phyloP scores from a whole-genome alignment of 345 rosid genomes.

The Conringia planisiliqua region DNA sequence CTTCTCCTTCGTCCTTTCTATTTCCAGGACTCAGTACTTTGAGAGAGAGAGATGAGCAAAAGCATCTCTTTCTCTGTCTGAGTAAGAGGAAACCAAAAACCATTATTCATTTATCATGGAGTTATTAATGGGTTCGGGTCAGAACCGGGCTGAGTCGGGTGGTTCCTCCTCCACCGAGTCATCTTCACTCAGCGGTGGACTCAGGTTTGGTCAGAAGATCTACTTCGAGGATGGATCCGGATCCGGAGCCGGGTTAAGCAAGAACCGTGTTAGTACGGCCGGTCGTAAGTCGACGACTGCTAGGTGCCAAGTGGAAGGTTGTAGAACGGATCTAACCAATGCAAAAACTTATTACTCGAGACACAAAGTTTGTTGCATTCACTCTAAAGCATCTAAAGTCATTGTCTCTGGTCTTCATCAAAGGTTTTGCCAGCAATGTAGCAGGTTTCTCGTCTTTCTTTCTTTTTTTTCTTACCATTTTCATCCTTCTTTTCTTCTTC shows the following conservation, averaged over 20 bases:
- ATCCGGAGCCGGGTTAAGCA: slow-evolving; percentile 35
- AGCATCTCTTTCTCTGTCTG: slow-evolving; percentile 13
- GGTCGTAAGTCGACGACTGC: slow-evolving; percentile 43
- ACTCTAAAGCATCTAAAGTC: slow-evolving; percentile 75
- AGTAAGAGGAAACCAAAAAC: slow-evolving; percentile 15
- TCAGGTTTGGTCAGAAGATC: slow-evolving; percentile 73
- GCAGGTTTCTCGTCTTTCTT: slow-evolving; percentile 51
- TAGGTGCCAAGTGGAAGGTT: slow-evolving; percentile 90
- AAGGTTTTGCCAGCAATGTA: slow-evolving; percentile 98
- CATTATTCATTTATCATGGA: slow-evolving; percentile 36
- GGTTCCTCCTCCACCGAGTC: slow-evolving; percentile 48
- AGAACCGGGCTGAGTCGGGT: slow-evolving; percentile 47
- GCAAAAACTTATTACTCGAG: slow-evolving; percentile 84
- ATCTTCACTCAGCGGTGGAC: slow-evolving; percentile 49
- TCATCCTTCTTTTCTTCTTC: not conserved
- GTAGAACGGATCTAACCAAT: slow-evolving; percentile 88
- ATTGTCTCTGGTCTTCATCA: slow-evolving; percentile 77
- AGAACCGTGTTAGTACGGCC: slow-evolving; percentile 28
- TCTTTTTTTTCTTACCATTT: not conserved
- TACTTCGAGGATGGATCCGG: slow-evolving; percentile 67
- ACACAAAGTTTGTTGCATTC: slow-evolving; percentile 86
- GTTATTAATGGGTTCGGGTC: slow-evolving; percentile 44
- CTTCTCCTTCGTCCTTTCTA: slow-evolving; percentile 18
- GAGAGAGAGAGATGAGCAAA: slow-evolving; percentile 13
- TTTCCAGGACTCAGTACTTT: not conserved